Conservation (phyloP, 2,329 filamentous ascomycete genomes). For the Penicillium sp. region DNA sequence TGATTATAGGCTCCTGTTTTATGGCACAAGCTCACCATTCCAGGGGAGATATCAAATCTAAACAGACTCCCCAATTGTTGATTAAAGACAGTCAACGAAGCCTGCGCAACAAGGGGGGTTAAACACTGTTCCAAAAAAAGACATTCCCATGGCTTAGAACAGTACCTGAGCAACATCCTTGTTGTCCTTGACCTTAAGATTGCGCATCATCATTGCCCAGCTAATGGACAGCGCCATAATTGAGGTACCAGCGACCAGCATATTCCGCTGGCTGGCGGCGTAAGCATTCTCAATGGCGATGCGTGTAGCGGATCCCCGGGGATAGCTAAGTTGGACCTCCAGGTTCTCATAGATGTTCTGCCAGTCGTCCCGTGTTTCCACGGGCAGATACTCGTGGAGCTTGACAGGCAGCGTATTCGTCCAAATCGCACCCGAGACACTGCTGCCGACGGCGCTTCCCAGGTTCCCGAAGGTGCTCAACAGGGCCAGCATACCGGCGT, state of each 20-base stretch:
- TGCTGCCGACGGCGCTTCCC: conserved; percentile 39
- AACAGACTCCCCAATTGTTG: too few relatives aligned
- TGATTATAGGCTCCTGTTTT: too few relatives aligned
- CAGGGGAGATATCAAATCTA: too few relatives aligned
- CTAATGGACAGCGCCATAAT: conserved; percentile 20
- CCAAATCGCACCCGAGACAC: conserved; percentile 41
- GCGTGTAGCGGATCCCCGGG: conserved; percentile 43
- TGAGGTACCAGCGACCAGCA: conserved; percentile 38
- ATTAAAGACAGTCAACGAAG: too few relatives aligned
- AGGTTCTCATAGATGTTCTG: conserved; percentile 21
- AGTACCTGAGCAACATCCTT: not conserved
- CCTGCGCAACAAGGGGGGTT: too few relatives aligned
- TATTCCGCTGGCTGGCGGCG: conserved; percentile 35
- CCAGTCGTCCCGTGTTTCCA: conserved; percentile 12
- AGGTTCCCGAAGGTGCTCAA: conserved; percentile 36
- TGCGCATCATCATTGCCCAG: conserved; percentile 17
- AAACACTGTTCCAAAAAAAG: too few relatives aligned
- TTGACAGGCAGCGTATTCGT: conserved; percentile 39
- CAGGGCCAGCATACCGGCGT: conserved; percentile 58
- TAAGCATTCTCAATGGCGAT: conserved; percentile 37
- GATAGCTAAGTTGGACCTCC: conserved; percentile 34
- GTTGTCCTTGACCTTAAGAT: conserved; percentile 16
- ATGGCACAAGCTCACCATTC: too few relatives aligned
- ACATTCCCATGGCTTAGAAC: not conserved
- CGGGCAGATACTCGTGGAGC: conserved; percentile 45